These are phyloP conservation scores for Phalaenopsis equestris DNA, from an alignment of 106 monocot genomes.

Conservation along the genomic window DNA sequence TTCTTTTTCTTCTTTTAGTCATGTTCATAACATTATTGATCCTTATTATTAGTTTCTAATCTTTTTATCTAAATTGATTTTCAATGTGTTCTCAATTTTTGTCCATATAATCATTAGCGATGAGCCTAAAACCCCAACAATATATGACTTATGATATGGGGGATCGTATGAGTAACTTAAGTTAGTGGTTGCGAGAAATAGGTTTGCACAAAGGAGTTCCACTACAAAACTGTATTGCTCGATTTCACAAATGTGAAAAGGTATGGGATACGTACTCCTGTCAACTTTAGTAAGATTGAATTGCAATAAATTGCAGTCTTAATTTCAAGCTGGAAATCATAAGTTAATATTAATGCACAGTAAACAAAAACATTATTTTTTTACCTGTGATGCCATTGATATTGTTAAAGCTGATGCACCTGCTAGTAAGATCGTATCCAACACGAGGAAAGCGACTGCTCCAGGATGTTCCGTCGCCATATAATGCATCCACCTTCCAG, in stretches of 20 bases:
- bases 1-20: too few relatives aligned
- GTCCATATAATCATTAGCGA: too few relatives aligned
- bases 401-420: slow-evolving; percentile 53
- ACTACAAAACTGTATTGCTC: neutral
- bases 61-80: too few relatives aligned
- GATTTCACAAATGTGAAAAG: neutral
- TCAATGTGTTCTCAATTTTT: too few relatives aligned
- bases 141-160: neutral
- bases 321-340: neutral
- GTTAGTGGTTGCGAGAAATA: neutral
- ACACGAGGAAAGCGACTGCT: slow-evolving; percentile 52
- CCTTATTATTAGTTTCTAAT: too few relatives aligned
- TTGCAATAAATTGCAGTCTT: neutral
- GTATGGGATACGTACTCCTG: neutral
- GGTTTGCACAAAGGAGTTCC: neutral
- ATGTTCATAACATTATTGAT: too few relatives aligned
- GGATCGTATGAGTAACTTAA: neutral
- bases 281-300: neutral
- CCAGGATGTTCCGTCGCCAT: slow-evolving; percentile 55
- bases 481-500: slow-evolving; percentile 48
- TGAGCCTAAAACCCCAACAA: too few relatives aligned
- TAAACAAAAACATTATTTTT: neutral
- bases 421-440: slow-evolving; percentile 46
- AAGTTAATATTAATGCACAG: neutral
- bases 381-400: slow-evolving; percentile 74